A percentile compares a stretch with the other conserved stretches of the same genome.
Conservation (phyloP, 2,329 filamentous ascomycete genomes). For the Cercospora citrullina region DNA sequence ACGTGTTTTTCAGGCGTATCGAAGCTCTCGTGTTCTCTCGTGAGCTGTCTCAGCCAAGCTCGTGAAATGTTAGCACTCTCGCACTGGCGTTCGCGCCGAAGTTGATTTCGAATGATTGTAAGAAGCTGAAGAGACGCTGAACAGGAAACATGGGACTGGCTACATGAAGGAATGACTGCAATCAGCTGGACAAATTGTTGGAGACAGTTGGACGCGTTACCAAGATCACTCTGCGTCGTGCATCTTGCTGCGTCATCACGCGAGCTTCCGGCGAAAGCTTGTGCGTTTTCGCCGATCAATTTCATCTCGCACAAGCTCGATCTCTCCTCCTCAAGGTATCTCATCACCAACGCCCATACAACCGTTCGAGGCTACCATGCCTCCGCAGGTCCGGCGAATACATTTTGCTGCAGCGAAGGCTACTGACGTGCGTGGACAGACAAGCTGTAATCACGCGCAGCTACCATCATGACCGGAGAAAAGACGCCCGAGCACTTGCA, state of each 20-base stretch:
- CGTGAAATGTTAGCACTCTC: not conserved
- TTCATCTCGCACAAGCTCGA: conserved; percentile 2
- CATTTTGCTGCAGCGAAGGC: not conserved
- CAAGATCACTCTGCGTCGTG: not conserved
- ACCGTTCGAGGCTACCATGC: not conserved
- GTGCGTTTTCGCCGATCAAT: conserved; percentile 8
- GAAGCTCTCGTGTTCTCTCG: not conserved
- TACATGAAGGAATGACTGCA: conserved; percentile 9
- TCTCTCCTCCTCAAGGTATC: conserved; percentile 9
- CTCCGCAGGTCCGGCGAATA: not conserved
- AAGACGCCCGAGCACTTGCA: conserved; percentile 46
- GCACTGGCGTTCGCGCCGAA: not conserved
- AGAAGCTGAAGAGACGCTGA: not conserved
- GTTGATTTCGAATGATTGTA: not conserved
- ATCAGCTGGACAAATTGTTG: not conserved
- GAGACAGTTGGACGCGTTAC: conserved; percentile 3
- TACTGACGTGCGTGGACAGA: conserved; percentile 15
- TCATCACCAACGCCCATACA: not conserved
- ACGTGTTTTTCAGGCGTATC: not conserved
- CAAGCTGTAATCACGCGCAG: not conserved
- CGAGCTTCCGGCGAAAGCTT: conserved; percentile 7
- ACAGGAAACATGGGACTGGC: not conserved
- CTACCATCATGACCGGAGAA: conserved; percentile 24
- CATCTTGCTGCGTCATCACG: conserved; percentile 8
- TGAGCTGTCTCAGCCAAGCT: conserved; percentile 3